These are phyloP conservation scores for Crithidia thermophila DNA, from an alignment of 208 protist genomes.

Conservation along the genomic window DNA sequence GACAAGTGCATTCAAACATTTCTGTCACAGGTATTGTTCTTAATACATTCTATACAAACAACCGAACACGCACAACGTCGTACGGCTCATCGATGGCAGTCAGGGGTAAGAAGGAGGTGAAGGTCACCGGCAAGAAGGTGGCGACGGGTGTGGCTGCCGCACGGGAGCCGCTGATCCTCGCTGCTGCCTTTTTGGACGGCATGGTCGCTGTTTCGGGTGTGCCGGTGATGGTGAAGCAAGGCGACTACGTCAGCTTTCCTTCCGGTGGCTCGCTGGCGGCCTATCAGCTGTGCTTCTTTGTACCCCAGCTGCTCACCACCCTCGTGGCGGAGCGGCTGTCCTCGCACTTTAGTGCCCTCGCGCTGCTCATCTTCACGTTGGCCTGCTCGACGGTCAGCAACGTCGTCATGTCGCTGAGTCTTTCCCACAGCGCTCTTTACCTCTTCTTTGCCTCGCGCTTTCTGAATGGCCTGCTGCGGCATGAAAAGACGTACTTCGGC, in stretches of 20 bases:
- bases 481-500: constrained; percentile 49
- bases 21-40: no score
- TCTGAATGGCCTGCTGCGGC: constrained; percentile 60
- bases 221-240: constrained; percentile 42
- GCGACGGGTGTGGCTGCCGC: not conserved
- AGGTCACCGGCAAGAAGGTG: not conserved
- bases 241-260: constrained; percentile 35
- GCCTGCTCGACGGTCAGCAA: constrained; percentile 35
- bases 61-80: no score
- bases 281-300: constrained; percentile 58
- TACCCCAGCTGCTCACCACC: constrained; percentile 62
- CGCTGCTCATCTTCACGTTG: constrained; percentile 43
- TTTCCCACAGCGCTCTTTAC: constrained; percentile 34
- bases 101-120: not conserved
- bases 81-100: no score
- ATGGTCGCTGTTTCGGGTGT: constrained; percentile 33
- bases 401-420: constrained; percentile 34
- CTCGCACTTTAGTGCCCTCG: constrained; percentile 23
- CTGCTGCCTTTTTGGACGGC: constrained; percentile 36
- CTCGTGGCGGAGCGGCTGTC: constrained; percentile 46
- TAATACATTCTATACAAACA: no score
- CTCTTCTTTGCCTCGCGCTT: constrained; percentile 61
- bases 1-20: not conserved
- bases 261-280: constrained; percentile 28
- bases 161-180: constrained; percentile 13